phyloP scores from a whole-genome alignment of 1,284 basidiomycete genomes.

The Moesziomyces sp. region DNA sequence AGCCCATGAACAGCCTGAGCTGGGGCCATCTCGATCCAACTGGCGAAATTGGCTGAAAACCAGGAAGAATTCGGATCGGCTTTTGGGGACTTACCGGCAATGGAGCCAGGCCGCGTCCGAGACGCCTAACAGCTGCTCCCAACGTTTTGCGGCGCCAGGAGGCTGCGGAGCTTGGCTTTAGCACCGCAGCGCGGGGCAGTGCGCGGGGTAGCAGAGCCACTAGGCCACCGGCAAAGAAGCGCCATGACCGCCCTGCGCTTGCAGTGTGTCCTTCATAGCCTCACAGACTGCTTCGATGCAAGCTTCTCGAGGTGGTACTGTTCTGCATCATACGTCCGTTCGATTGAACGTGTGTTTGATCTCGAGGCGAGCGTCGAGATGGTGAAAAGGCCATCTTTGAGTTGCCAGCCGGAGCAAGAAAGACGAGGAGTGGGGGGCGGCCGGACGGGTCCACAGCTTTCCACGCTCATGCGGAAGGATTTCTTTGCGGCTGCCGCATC shows the following conservation, averaged over 20 bases:
- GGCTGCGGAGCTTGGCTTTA: not conserved
- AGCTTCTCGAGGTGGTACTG: too few species aligned
- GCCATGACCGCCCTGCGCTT: too few species aligned
- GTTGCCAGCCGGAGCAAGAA: constrained; percentile 2
- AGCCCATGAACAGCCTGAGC: not conserved
- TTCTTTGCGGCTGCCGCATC: not conserved
- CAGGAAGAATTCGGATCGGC: constrained; percentile 41
- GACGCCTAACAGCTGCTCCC: too few species aligned
- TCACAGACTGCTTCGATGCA: too few species aligned
- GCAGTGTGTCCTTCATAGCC: too few species aligned
- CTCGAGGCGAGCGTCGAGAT: too few species aligned
- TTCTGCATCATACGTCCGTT: too few species aligned
- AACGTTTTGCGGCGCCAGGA: not conserved
- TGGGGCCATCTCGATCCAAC: not conserved
- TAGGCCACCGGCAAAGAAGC: too few species aligned
- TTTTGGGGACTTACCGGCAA: constrained; percentile 38
- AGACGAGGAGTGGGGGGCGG: not conserved
- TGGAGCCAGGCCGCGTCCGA: not conserved
- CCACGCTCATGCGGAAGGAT: not conserved
- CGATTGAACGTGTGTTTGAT: too few species aligned
- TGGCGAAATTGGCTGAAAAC: not conserved
- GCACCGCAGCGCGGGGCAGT: too few species aligned
- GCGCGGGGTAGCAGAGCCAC: too few species aligned
- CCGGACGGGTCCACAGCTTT: not conserved
- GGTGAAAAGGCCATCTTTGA: too few species aligned